Evolutionary conservation across 2,329 filamentous ascomycete species (phyloP), one percentile per base, ranked within the genome.

Genomic region (Neonectria sp.): DNA sequence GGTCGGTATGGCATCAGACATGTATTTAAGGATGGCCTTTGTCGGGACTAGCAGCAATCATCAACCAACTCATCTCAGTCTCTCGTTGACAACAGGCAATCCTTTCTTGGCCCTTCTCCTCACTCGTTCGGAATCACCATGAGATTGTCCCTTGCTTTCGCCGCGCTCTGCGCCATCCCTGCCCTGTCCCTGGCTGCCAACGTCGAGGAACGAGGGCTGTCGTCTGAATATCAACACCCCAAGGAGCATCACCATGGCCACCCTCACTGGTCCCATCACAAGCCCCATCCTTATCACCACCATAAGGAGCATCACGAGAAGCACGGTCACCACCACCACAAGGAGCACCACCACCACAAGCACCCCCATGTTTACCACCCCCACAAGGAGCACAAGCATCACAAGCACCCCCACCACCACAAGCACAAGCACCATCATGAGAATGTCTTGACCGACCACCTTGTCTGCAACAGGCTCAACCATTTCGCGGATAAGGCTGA

Each of bases 401-500:
- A 31, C 31, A 31, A 55, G 2, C 71, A 29, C 24, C 33, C 21
- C 13, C 35, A 56, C 6, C 53, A 40, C 29, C 45, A 60, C 43
- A 51, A 60, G 24, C 58, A 56, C 31, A 57, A 67, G 43, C 56
- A 59, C 2, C 13, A 60, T 7, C 17, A 65, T 8, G 53, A 67
- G 11, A 60, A 53, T 11, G 35, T 63, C 33, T 55, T 78, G 55
- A 75, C 72, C 8, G 72, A 76, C 33, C 55, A 67, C 17, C 48
- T 56, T 15, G 51, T 76, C 8, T 78, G 74, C 60, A 60, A 74
- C 40, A 72, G 69, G 53, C 72, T 79, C 51, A 52, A 72, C 58
- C 11, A 55, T 35, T 70, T 77, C 12, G 71, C 74, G 4, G 67
- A 75, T 13, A 69, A 73, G 67, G 65, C 70, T 2, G 75, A 77